Evolutionary conservation across 2,329 filamentous ascomycete genomes (phyloP).

Genomic region (Trichothecium roseum): DNA sequence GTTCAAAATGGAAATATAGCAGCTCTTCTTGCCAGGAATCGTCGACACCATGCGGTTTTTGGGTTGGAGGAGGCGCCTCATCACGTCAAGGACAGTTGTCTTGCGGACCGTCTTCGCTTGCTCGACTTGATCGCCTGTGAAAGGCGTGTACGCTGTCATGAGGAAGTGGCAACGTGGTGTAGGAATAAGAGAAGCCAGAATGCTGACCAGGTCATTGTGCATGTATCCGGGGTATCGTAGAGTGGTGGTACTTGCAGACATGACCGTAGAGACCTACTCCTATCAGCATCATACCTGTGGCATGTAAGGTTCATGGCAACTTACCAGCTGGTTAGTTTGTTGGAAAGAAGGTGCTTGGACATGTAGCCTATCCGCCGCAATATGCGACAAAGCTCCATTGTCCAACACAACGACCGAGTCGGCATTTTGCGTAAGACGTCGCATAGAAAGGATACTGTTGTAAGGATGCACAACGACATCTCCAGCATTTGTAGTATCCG

Average conservation of each 20-base stretch:
- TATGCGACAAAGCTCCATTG: constrained; percentile 86
- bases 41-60: constrained; percentile 99
- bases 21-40: constrained; percentile 89
- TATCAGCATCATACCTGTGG: constrained; percentile 1
- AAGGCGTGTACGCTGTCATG: constrained; percentile 96
- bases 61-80: constrained; percentile 87
- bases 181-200: constrained; percentile 89
- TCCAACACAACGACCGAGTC: constrained; percentile 96
- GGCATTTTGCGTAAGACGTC: constrained; percentile 85
- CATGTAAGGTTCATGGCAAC: constrained; percentile 8
- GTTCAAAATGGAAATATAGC: constrained; percentile 97
- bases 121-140: constrained; percentile 91
- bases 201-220: constrained; percentile 98
- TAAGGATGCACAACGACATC: constrained; percentile 98
- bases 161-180: constrained; percentile 96
- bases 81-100: constrained; percentile 95
- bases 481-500: constrained; percentile 75
- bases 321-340: constrained; percentile 89
- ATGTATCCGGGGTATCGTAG: constrained; percentile 97
- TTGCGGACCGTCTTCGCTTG: constrained; percentile 97
- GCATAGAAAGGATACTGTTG: constrained; percentile 89
- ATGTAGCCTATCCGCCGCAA: constrained; percentile 87
- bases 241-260: constrained; percentile 96
- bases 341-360: constrained; percentile 93
- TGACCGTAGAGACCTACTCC: constrained; percentile 74